Conservation (phyloP, 192 early-diverging fungal genomes). For the Umbelopsis sp. region DNA sequence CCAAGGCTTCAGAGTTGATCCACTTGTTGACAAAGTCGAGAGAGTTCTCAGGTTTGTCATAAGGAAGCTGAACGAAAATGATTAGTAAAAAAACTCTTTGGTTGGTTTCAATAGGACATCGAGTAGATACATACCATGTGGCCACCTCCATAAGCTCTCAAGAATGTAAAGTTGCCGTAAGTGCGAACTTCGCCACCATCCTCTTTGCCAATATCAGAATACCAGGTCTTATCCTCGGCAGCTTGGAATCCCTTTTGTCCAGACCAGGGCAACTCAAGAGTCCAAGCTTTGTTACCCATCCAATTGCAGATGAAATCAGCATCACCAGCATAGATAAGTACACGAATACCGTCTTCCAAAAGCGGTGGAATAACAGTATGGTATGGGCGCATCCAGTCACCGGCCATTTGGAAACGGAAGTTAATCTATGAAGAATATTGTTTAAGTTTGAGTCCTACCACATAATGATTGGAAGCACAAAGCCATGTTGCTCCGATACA, state of each 20-base stretch:
- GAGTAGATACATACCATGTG: conserved; percentile 64
- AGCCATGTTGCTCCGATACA: not conserved
- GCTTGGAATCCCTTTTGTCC: conserved; percentile 70
- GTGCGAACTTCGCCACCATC: conserved; percentile 70
- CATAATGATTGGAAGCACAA: not conserved
- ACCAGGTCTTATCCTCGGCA: conserved; percentile 74
- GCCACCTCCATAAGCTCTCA: conserved; percentile 85
- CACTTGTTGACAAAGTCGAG: conserved; percentile 90
- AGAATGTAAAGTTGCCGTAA: conserved; percentile 76
- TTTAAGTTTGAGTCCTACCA: conserved; percentile 4
- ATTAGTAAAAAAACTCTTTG: not conserved
- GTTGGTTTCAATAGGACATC: not conserved
- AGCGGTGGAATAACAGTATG: conserved; percentile 66
- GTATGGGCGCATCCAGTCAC: conserved; percentile 90
- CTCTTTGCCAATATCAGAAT: conserved; percentile 50
- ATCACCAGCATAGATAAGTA: conserved; percentile 87
- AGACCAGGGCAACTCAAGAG: conserved; percentile 82
- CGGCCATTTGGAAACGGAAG: conserved; percentile 75
- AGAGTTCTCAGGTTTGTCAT: conserved; percentile 84
- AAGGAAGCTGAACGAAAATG: conserved; percentile 58
- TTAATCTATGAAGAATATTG: conserved; percentile 65
- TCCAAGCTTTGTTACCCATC: conserved; percentile 91
- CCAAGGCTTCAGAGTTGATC: conserved; percentile 45
- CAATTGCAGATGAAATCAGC: conserved; percentile 48
- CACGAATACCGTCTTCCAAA: conserved; percentile 81